Evolutionary conservation across 108 stramenopile genomes (phyloP).

Genomic region (Pseudonitzschia multistriata): DNA sequence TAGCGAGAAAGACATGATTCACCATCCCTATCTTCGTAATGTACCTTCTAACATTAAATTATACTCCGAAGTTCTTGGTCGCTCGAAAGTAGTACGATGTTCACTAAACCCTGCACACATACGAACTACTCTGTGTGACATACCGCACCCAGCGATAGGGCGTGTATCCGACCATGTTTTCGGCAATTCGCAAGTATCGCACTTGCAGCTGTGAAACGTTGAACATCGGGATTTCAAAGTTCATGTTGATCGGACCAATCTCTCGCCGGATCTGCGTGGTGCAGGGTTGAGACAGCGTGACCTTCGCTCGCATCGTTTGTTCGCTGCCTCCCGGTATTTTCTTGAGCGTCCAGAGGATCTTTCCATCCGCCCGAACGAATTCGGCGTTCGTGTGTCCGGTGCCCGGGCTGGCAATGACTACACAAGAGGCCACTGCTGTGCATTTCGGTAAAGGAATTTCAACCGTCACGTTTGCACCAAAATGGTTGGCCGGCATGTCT

Average conservation of each 20-base stretch:
- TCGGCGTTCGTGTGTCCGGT: conserved; percentile 74
- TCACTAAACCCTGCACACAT: conserved; percentile 85
- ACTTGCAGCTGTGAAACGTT: conserved; percentile 98
- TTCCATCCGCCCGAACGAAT: conserved; percentile 68
- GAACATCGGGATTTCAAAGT: conserved; percentile 99
- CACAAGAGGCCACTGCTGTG: conserved; percentile 66
- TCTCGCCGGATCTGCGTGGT: conserved; percentile 87
- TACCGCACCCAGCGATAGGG: conserved; percentile 99
- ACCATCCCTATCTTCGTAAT: no score
- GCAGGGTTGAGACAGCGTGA: conserved; percentile 70
- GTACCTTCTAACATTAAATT: no score
- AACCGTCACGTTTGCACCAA: conserved; percentile 93
- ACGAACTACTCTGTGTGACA: conserved; percentile 95
- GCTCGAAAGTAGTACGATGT: neutral
- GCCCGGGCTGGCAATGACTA: conserved; percentile 66
- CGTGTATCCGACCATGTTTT: conserved; percentile 93
- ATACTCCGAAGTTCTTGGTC: neutral
- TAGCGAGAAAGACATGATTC: no score
- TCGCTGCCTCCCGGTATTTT: conserved; percentile 96
- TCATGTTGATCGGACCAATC: conserved; percentile 96
- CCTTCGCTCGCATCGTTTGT: conserved; percentile 89
- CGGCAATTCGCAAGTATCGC: conserved; percentile 95
- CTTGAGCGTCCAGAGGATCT: conserved; percentile 95
- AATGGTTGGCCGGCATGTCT: conserved; percentile 95
- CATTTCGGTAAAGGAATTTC: conserved; percentile 87